These are phyloP conservation scores for Ceratobasidium sp. DNA, from an alignment of 1,284 basidiomycete species.

Conservation along the genomic window DNA sequence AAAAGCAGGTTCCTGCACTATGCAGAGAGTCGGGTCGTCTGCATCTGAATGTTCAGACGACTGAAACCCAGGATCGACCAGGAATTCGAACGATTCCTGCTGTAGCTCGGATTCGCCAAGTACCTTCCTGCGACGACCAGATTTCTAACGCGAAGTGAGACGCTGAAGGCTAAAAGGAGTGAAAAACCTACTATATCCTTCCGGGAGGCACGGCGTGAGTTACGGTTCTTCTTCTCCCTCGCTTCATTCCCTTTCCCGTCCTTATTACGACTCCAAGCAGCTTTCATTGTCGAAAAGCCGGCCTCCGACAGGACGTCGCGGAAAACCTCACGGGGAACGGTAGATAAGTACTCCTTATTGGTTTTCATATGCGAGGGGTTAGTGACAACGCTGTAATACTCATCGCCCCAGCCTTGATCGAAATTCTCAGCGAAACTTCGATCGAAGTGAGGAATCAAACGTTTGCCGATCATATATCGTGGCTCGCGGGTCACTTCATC, in stretches of 20 bases:
- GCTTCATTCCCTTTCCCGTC: background rate
- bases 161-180: background rate
- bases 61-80: background rate
- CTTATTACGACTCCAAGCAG: background rate
- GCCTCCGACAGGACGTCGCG: background rate
- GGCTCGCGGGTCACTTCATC: background rate
- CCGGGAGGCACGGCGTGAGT: background rate
- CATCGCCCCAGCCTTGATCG: background rate
- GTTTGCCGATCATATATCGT: background rate
- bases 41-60: constrained; percentile 11
- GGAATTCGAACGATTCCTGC: background rate
- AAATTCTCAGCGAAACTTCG: background rate
- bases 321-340: background rate
- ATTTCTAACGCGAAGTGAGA: background rate
- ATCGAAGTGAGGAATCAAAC: background rate
- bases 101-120: background rate
- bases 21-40: background rate
- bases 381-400: background rate
- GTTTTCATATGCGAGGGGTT: background rate
- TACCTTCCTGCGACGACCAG: background rate
- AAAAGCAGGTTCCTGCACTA: background rate
- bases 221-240: background rate
- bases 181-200: background rate
- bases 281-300: constrained; percentile 3
- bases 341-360: background rate